Base-by-base conservation (phyloP, 2,329 filamentous ascomycete species). In the Westerdykella aurantiaca region DNA sequence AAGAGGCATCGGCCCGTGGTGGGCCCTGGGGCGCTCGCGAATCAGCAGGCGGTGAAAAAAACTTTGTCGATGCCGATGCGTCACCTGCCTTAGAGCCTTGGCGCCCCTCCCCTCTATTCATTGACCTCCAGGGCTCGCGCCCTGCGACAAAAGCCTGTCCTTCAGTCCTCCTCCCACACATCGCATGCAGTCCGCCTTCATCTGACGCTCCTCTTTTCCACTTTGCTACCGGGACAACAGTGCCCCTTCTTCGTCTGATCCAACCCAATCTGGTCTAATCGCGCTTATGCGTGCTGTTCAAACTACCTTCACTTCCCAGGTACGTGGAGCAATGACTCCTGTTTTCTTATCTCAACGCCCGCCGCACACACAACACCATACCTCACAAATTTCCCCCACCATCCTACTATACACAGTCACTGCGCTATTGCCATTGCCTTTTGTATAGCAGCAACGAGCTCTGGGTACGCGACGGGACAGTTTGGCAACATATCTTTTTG, bases 221-320 rank as follows among this genome's bases (percentile, higher is more conserved):
- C 43, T n/a, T 21, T 29, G 42, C 49, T 47, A 45, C 46, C 59
- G 52, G 58, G 53, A 53, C 46, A 43, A 31, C 48, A 38, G 46
- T 52, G 53, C 57, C 55, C 53, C 52, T 52, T 46, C 53, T 31
- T 22, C 47, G 52, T 51, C 51, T 60, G 57, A 57, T 47, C 42
- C 56, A 51, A 41, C 58, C 50, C 49, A 48, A 43, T 48, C 38
- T 46, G 37, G 33, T 44, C 52, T 50, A 50, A 55, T 60, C 61
- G 64, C 64, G 64, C 62, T 64, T 66, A 73, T 75, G 72, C 71
- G 71, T 71, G 70, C 69, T 71, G 68, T 69, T 64, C 69, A 68
- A 54, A 72, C 72, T 57, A 64, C 68, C 64, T 75, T 74, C 63
- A 76, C 73, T 67, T 75, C 72, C 61, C 73, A 76, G 73, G 73